Evolutionary conservation across 768 basidiomycete genomes (phyloP).

Genomic region (Xerocomus brunneocitrinus): DNA sequence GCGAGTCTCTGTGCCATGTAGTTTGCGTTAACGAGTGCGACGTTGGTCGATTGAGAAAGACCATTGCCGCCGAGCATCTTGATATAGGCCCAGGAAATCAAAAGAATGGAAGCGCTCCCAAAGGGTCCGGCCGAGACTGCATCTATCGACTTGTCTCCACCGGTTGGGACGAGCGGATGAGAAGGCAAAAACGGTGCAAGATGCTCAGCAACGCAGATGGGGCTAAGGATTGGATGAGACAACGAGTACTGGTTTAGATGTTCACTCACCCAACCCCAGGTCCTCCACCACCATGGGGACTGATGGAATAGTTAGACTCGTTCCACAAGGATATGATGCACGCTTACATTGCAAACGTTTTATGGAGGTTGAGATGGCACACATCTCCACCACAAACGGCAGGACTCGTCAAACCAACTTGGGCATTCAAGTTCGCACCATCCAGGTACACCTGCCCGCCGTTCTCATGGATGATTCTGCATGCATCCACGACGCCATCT

Average conservation of each 20-base stretch:
- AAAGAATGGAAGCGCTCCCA: slow-evolving; percentile 90
- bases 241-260: neutral
- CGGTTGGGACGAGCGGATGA: slow-evolving; percentile 69
- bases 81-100: slow-evolving; percentile 99
- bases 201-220: slow-evolving; percentile 92
- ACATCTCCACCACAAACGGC: slow-evolving; percentile 97
- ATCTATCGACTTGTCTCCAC: slow-evolving; percentile 68
- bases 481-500: slow-evolving; percentile 82
- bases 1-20: slow-evolving; percentile 91
- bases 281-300: slow-evolving; percentile 96
- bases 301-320: slow-evolving; percentile 25
- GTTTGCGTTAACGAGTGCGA: slow-evolving; percentile 92
- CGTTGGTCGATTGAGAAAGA: slow-evolving; percentile 76
- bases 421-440: slow-evolving; percentile 90
- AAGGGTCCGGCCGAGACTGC: slow-evolving; percentile 91
- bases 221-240: slow-evolving; percentile 38
- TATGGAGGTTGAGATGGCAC: slow-evolving; percentile 97
- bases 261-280: slow-evolving; percentile 84
- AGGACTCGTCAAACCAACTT: slow-evolving; percentile 89
- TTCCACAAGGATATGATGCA: neutral
- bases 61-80: slow-evolving; percentile 98
- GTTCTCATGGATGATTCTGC: slow-evolving; percentile 88
- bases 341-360: slow-evolving; percentile 90
- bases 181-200: slow-evolving; percentile 91
- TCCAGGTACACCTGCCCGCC: slow-evolving; percentile 99